Conservation (phyloP, 495 filamentous ascomycete species). For the Sporormia fimetaria region DNA sequence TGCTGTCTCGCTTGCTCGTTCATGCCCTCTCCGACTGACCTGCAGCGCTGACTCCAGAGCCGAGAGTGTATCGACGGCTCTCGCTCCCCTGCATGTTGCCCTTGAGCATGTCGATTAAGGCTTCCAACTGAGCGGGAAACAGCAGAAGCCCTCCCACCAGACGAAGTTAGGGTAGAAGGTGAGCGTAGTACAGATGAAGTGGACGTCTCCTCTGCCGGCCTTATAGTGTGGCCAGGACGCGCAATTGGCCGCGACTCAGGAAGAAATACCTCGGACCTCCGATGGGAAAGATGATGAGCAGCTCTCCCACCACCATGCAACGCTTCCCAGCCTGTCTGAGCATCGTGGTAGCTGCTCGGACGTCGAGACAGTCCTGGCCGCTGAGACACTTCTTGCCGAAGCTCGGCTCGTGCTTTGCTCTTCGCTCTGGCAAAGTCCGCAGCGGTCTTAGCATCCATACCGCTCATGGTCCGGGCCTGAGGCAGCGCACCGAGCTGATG, state of each 20-base stretch:
- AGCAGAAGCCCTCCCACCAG: too few species aligned
- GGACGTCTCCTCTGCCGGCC: too few species aligned
- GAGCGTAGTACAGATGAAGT: too few species aligned
- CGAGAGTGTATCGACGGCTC: slow-evolving; percentile 13
- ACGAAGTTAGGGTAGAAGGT: too few species aligned
- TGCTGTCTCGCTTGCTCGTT: slow-evolving; percentile 3
- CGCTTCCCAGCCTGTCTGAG: slow-evolving; percentile 12
- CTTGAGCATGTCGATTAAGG: too few species aligned
- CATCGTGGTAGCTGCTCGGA: slow-evolving; percentile 23
- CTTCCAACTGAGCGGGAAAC: too few species aligned
- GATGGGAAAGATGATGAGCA: too few species aligned
- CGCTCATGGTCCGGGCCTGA: slow-evolving; percentile 23
- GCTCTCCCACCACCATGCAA: too few species aligned
- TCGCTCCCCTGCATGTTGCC: too few species aligned
- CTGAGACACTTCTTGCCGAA: slow-evolving; percentile 8
- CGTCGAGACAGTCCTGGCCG: slow-evolving; percentile 15
- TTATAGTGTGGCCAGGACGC: too few species aligned
- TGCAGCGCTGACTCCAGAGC: slow-evolving; percentile 25
- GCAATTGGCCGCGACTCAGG: too few species aligned
- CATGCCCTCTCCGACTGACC: slow-evolving; percentile 21
- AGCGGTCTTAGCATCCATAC: slow-evolving; percentile 33
- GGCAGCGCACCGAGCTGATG: slow-evolving; percentile 29
- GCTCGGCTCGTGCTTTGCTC: slow-evolving; percentile 28
- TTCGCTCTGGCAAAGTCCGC: slow-evolving; percentile 32
- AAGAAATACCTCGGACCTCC: too few species aligned